Evolutionary conservation across 176 grass and related monocot genomes (phyloP).

Genomic region (Elymus sibiricus): DNA sequence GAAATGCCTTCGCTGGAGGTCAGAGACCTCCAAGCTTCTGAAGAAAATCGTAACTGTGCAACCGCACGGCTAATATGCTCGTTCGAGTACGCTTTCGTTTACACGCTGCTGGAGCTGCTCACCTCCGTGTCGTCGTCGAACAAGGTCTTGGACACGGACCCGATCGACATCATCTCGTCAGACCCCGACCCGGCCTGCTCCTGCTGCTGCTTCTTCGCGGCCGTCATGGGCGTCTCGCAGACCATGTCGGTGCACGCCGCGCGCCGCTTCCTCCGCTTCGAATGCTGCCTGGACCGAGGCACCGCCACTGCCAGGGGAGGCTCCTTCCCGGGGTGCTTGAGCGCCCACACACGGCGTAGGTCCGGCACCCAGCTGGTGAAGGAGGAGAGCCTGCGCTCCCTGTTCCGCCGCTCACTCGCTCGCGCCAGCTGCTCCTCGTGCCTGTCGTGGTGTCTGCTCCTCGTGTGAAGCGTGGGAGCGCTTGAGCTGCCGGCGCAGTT

Average conservation of each 20-base stretch:
- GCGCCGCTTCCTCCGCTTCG: conserved; percentile 50
- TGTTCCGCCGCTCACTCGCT: conserved; percentile 65
- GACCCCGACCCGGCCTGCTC: neutral
- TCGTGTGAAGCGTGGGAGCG: neutral
- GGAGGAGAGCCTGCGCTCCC: conserved; percentile 64
- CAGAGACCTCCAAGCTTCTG: neutral
- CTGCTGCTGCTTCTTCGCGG: neutral
- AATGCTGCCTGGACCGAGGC: conserved; percentile 11
- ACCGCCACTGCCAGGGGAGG: neutral
- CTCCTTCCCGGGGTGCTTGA: conserved; percentile 62
- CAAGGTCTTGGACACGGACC: conserved; percentile 57
- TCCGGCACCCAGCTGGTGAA: conserved; percentile 93
- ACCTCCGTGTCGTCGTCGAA: conserved; percentile 45
- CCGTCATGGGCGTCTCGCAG: conserved; percentile 69
- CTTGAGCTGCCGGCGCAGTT: neutral
- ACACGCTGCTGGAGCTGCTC: conserved; percentile 37
- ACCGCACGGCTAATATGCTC: neutral
- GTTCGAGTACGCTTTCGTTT: neutral
- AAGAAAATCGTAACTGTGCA: neutral
- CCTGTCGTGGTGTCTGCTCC: conserved; percentile 5
- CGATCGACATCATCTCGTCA: neutral
- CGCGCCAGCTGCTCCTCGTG: conserved; percentile 40
- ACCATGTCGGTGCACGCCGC: conserved; percentile 44
- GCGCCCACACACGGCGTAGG: conserved; percentile 77
- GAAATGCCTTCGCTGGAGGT: neutral